These are phyloP conservation scores for Agrocybe chaxingu DNA, from an alignment of 768 basidiomycete species.

Conservation along the genomic window DNA sequence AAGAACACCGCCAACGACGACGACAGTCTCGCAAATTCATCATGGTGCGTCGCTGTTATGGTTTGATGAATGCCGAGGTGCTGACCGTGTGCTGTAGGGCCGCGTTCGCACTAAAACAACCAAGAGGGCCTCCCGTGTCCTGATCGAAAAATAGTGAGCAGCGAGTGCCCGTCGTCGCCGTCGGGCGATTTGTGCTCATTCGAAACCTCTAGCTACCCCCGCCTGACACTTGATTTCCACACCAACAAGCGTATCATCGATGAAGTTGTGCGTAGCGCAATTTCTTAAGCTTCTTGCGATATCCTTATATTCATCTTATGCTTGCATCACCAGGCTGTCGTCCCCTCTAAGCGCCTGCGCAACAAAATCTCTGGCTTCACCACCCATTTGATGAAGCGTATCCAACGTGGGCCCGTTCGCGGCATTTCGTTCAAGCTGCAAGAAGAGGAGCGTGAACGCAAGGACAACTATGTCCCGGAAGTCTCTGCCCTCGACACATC, in stretches of 20 bases:
- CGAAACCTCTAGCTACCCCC: conserved; percentile 73
- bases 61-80: conserved; percentile 4
- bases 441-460: conserved; percentile 98
- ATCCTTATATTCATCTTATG: neutral
- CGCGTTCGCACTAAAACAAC: conserved; percentile 99
- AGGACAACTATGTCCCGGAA: conserved; percentile 99
- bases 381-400: conserved; percentile 99
- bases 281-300: neutral
- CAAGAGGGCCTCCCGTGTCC: conserved; percentile 97
- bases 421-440: conserved; percentile 99
- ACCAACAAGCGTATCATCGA: conserved; percentile 99
- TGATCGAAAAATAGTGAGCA: conserved; percentile 98
- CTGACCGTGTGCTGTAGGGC: conserved; percentile 54
- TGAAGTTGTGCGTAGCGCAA: conserved; percentile 69
- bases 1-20: conserved; percentile 18
- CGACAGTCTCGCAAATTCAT: conserved; percentile 29
- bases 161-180: neutral
- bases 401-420: conserved; percentile 95
- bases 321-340: conserved; percentile 62
- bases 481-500: conserved; percentile 90
- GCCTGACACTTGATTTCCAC: conserved; percentile 98
- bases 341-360: conserved; percentile 97
- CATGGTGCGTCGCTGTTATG: conserved; percentile 45
- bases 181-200: no score
- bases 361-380: conserved; percentile 99